Evolutionary conservation across 495 filamentous ascomycete species (phyloP), one percentile per base, ranked within the genome.

Genomic region (Halenospora varia): DNA sequence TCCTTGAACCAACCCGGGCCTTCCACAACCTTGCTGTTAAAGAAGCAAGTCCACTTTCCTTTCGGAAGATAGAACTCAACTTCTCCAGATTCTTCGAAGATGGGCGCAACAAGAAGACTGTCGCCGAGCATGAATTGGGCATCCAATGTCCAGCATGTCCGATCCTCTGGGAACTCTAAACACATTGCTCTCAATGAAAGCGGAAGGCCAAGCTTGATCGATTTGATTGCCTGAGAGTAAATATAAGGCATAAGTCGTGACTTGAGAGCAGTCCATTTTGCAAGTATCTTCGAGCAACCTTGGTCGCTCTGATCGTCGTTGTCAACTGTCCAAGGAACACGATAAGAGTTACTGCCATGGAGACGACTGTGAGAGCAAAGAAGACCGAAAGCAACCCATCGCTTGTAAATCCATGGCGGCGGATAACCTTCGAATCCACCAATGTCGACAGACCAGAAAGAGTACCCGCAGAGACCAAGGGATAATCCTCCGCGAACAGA

Each of bases 351-450:
- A 19, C 75, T 79, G 0, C 86, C 86, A 67, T 88, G 86, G 2
- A 90, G 73, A 2, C 85, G 80, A 35, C 80, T 85, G 66, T 88
- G 85, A 0, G 80, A 82, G 61, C 82, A 88, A 13, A 90, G 66
- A 0, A 89, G 75, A 0, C 87, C 85, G 59, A 88, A 88, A 3
- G 85, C 84, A 6, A 89, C 84, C 86, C 86, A 90, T 29, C 87
- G 81, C 68, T 89, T 90, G 68, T 90, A 90, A 57, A 89, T 80
- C 66, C 82, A 82, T 0, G 85, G 80, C 4, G 79, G 75, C 9
- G 86, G 86, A 10, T 73, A 79, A 2, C 85, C 87, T 62, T 89
- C 86, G 63, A 89, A 90, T 15, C 86, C 86, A 35, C 86, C 86
- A 56, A 90, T 90, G 65, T 88, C 86, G 47, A 78, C 78, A 20